A percentile compares a stretch with the other conserved stretches of the same genome.
These are phyloP conservation scores for Cyberlindnera misumaiensis DNA, from an alignment of 805 yeast species.

Conservation along the genomic window DNA sequence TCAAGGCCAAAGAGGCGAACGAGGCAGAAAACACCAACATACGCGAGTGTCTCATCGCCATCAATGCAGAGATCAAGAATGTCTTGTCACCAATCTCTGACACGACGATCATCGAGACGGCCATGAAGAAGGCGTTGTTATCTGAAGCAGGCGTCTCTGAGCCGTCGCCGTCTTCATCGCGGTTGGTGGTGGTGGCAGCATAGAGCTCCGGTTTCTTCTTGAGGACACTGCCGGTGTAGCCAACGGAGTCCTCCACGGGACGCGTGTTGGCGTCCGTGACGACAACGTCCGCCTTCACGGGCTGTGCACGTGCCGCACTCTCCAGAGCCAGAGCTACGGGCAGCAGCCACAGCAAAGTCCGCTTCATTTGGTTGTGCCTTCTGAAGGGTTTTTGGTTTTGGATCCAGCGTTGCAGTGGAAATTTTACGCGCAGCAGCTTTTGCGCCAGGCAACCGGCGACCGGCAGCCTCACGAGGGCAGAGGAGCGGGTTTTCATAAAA, in stretches of 20 bases:
- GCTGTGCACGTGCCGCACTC: no score
- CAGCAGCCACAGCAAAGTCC: no score
- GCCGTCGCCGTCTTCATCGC: background rate
- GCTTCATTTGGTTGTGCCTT: no score
- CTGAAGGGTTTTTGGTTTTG: no score
- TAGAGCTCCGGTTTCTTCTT: no score
- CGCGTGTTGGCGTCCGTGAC: slow-evolving; percentile 19
- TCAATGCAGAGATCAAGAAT: slow-evolving; percentile 89
- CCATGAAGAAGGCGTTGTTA: slow-evolving; percentile 54
- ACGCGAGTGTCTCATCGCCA: slow-evolving; percentile 94
- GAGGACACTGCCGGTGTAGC: background rate
- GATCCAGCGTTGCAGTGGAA: no score
- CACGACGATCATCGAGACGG: slow-evolving; percentile 86
- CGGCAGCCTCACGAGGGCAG: no score
- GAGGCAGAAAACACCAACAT: slow-evolving; percentile 84
- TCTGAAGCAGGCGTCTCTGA: background rate
- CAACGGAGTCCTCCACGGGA: slow-evolving; percentile 15
- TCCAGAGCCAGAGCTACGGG: no score
- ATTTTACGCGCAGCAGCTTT: no score
- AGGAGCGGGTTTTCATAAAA: no score
- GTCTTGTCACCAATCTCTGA: slow-evolving; percentile 98
- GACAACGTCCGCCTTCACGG: no score
- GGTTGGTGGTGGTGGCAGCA: background rate
- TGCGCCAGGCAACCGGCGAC: no score
- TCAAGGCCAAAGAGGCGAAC: slow-evolving; percentile 72